Percentiles rank a stretch among this genome's conserved stretches.
Evolutionary conservation across 768 basidiomycete species (phyloP).

Genomic region (Mycena polygramma): DNA sequence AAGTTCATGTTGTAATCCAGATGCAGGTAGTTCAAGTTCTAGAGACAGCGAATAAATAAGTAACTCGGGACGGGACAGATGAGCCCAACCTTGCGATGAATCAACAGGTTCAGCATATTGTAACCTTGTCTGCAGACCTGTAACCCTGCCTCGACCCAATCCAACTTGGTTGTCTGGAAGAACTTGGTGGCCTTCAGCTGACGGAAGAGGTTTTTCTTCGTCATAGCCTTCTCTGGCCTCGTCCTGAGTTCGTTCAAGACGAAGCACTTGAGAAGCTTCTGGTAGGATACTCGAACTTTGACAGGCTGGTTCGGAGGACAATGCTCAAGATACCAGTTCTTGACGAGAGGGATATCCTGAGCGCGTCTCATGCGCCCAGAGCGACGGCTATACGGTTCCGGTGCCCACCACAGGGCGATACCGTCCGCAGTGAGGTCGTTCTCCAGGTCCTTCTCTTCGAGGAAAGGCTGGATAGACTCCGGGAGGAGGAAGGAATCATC

Average conservation of each 20-base stretch:
- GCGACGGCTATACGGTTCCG: slow-evolving; percentile 93
- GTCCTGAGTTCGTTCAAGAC: slow-evolving; percentile 95
- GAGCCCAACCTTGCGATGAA: slow-evolving; percentile 89
- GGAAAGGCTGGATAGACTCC: slow-evolving; percentile 81
- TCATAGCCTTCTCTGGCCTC: slow-evolving; percentile 94
- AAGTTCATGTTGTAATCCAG: slow-evolving; percentile 99
- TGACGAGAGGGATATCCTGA: slow-evolving; percentile 95
- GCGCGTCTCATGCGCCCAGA: slow-evolving; percentile 94
- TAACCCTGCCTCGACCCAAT: slow-evolving; percentile 99
- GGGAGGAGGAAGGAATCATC: slow-evolving; percentile 92
- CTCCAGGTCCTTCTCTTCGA: slow-evolving; percentile 83
- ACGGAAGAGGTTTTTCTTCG: slow-evolving; percentile 97
- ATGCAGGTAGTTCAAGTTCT: slow-evolving; percentile 95
- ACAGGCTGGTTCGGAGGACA: slow-evolving; percentile 96
- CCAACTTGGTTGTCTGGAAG: slow-evolving; percentile 97
- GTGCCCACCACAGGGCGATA: slow-evolving; percentile 98
- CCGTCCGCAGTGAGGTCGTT: slow-evolving; percentile 95
- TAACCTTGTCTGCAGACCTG: slow-evolving; percentile 99
- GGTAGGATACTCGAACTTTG: slow-evolving; percentile 99
- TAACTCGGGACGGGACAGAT: not conserved
- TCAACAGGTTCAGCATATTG: slow-evolving; percentile 98
- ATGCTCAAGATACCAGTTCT: slow-evolving; percentile 99
- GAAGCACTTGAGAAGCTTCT: slow-evolving; percentile 96
- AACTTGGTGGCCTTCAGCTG: slow-evolving; percentile 99
- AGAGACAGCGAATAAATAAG: slow-evolving; percentile 26